Evolutionary conservation across 331 rosid genomes (phyloP).

Genomic region (Malus hybrid): DNA sequence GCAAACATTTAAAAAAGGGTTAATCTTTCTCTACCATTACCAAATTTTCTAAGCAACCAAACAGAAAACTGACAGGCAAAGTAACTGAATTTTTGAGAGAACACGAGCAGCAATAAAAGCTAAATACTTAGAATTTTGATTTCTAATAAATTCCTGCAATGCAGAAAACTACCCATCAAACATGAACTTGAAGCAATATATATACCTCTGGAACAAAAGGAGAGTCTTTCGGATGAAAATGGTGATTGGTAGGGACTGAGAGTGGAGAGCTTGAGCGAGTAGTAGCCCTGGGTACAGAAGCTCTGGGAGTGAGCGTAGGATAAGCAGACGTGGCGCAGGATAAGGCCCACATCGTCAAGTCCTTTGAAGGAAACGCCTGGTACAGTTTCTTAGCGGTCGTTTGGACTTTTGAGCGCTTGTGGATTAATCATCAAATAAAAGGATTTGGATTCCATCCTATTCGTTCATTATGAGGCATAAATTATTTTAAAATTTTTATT

Average conservation of each 20-base stretch:
- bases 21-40: neutral
- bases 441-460: no score
- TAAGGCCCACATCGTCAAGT: slow-evolving; percentile 30
- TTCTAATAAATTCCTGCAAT: neutral
- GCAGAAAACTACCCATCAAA: neutral
- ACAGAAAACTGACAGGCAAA: neutral
- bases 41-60: neutral
- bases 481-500: no score
- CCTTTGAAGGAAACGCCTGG: neutral
- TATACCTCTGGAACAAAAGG: slow-evolving; percentile 74
- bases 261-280: slow-evolving; percentile 24
- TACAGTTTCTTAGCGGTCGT: no score
- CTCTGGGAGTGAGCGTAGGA: slow-evolving; percentile 30
- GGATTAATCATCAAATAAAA: no score
- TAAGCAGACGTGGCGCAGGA: slow-evolving; percentile 36
- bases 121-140: neutral
- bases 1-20: neutral
- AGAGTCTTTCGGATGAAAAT: slow-evolving; percentile 14
- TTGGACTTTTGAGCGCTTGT: neutral
- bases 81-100: neutral
- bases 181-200: neutral
- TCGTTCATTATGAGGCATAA: no score
- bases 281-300: slow-evolving; percentile 24
- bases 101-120: neutral
- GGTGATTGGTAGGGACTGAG: slow-evolving; percentile 17